Percentiles rank a stretch among this genome's conserved stretches.
These are phyloP conservation scores for Anthostomella pinea DNA, from an alignment of 2,329 filamentous ascomycete genomes.

Conservation along the genomic window DNA sequence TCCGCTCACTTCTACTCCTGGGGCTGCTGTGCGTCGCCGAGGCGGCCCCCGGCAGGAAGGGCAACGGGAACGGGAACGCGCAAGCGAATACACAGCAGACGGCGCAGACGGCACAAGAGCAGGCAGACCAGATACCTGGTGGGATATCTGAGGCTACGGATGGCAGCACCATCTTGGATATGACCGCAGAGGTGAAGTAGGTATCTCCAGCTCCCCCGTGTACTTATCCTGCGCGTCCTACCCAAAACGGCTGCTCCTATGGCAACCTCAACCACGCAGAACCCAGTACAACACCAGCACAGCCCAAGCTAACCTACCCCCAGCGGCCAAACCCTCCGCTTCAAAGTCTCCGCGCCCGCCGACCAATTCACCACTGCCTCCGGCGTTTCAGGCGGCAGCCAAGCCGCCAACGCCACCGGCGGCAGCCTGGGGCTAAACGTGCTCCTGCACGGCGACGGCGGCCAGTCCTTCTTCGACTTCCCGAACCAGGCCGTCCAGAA, in stretches of 20 bases:
- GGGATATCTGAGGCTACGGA: conserved; percentile 46
- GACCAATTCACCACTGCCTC: conserved; percentile 49
- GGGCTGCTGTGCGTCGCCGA: conserved; percentile 22
- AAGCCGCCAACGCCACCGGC: conserved; percentile 30
- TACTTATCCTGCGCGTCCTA: not conserved
- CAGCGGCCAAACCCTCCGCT: conserved; percentile 52
- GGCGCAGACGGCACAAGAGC: conserved; percentile 23
- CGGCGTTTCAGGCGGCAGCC: conserved; percentile 45
- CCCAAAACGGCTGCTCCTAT: not conserved
- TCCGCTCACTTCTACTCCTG: conserved; percentile 24
- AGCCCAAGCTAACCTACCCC: conserved; percentile 1
- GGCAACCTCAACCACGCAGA: not conserved
- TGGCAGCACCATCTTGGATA: conserved; percentile 54
- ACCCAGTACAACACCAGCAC: not conserved
- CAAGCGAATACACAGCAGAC: too few species aligned
- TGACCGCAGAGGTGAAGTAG: conserved; percentile 53
- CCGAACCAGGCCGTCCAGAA: conserved; percentile 52
- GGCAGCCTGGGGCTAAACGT: conserved; percentile 52
- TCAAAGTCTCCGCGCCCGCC: conserved; percentile 54
- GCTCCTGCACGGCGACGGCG: conserved; percentile 58
- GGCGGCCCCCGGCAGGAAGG: conserved; percentile 20
- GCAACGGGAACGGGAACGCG: conserved; percentile 11
- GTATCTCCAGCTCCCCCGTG: conserved; percentile 5
- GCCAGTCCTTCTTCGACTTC: conserved; percentile 57
- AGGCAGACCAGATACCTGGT: conserved; percentile 30